Conservation (phyloP, 805 yeast genomes). For the Candida argentea region DNA sequence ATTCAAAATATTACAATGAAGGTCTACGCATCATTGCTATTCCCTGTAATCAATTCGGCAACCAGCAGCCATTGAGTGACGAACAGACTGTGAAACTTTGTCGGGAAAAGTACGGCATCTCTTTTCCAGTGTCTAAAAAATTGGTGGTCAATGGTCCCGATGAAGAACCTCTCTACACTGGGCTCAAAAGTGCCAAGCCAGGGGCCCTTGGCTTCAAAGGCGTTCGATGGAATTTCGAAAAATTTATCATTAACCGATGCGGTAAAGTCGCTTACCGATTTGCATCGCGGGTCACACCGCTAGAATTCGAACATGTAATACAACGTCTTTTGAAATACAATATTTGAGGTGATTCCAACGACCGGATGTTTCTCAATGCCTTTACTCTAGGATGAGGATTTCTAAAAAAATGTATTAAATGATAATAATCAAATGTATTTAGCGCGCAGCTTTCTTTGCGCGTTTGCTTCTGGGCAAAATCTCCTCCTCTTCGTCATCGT, state of each 20-base stretch:
- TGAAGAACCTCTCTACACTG: slow-evolving; percentile 19
- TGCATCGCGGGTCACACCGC: slow-evolving; percentile 62
- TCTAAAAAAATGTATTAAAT: background rate
- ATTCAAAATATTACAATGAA: slow-evolving; percentile 50
- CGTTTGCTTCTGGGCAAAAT: slow-evolving; percentile 1
- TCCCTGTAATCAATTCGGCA: slow-evolving; percentile 87
- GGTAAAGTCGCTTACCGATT: slow-evolving; percentile 55
- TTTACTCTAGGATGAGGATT: background rate
- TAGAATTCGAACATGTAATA: slow-evolving; percentile 33
- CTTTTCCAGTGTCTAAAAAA: slow-evolving; percentile 29
- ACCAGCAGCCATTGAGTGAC: slow-evolving; percentile 64
- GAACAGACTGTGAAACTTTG: slow-evolving; percentile 15
- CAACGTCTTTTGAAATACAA: too few species aligned
- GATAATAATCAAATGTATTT: background rate
- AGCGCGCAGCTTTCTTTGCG: background rate
- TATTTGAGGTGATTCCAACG: slow-evolving; percentile 9
- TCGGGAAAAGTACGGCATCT: slow-evolving; percentile 17
- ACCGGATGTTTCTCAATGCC: background rate
- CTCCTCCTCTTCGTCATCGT: slow-evolving; percentile 4
- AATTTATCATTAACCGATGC: slow-evolving; percentile 47
- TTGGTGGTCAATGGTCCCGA: slow-evolving; percentile 26
- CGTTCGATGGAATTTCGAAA: slow-evolving; percentile 74
- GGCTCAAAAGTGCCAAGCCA: slow-evolving; percentile 15
- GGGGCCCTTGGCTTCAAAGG: slow-evolving; percentile 29
- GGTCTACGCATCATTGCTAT: slow-evolving; percentile 70